Base-by-base conservation (phyloP, 2,329 filamentous ascomycete genomes). In the Claviceps purpurea region DNA sequence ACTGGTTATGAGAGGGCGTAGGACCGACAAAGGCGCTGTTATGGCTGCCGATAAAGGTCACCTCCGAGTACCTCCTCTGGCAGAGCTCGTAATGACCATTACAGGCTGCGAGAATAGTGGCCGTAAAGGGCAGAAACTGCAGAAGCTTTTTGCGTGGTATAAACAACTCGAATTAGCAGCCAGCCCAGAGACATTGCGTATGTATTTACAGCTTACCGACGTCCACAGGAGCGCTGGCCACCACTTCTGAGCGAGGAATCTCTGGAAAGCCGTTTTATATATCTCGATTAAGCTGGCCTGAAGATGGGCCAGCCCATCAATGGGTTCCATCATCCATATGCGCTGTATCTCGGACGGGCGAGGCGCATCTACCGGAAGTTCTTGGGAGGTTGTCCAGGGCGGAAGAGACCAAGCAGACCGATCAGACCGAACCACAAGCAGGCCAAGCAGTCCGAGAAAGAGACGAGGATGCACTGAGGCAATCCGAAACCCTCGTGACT, bases 11-110 rank as follows among this genome's bases (percentile, higher is more conserved):
- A 53, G 72, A 65, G 1, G 72, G 71, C 8, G 73, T 59, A 49
- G 70, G 57, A 42, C 82, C 79, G 42, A 82, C 75, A 60, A 86
- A 86, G 40, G 80, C 75, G 14, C 76, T 77, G 67, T 87, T 76
- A 66, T 87, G 84, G 6, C 82, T 73, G 24, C 81, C 84, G 18
- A 82, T 67, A 54, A 78, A 75, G n/a, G 76, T 76, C 51, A 84
- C 64, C 40, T 81, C 73, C 55, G 78, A 78, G 67, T 84, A 85
- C 43, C 63, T 66, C 41, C 76, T 74, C 47, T 64, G 62, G 65
- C 81, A 85, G 51, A 79, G 75, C 41, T 72, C 71, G 1, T 73
- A 59, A 50, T 73, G 69, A 55, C 79, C 79, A 60, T 85, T 85
- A 68, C 81, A 85, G 56, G 62, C 63, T 20, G 60, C 62, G 30